phyloP scores from a whole-genome alignment of 495 filamentous ascomycete species.

The Mytilinidion resinicola region DNA sequence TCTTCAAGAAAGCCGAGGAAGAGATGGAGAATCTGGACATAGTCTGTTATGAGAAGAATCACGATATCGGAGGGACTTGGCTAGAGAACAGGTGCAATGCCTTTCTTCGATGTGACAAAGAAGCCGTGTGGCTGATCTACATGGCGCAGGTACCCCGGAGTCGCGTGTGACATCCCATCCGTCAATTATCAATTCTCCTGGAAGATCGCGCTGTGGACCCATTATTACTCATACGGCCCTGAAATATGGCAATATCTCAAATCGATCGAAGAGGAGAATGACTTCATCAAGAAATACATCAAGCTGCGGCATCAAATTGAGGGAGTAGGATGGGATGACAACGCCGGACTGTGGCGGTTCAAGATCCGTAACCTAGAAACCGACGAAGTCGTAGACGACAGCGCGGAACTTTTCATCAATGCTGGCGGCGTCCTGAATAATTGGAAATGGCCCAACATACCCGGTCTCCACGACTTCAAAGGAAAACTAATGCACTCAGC shows the following conservation, averaged over 20 bases:
- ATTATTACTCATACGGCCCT: constrained; percentile 38
- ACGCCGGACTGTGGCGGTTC: constrained; percentile 32
- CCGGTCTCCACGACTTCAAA: constrained; percentile 32
- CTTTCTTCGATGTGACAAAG: background rate
- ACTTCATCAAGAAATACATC: constrained; percentile 37
- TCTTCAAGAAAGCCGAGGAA: constrained; percentile 39
- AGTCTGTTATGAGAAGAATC: constrained; percentile 43
- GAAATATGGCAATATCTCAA: constrained; percentile 42
- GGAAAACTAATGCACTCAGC: constrained; percentile 40
- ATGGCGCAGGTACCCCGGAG: constrained; percentile 23
- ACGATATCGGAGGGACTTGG: constrained; percentile 42
- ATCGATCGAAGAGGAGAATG: constrained; percentile 38
- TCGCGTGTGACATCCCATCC: constrained; percentile 37
- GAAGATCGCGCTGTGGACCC: constrained; percentile 41
- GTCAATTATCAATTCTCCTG: constrained; percentile 39
- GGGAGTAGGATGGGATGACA: constrained; percentile 31
- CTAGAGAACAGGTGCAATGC: constrained; percentile 32
- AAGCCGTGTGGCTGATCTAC: too few relatives aligned
- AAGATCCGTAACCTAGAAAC: constrained; percentile 30
- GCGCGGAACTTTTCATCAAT: constrained; percentile 38
- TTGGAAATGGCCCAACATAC: constrained; percentile 36
- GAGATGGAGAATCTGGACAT: constrained; percentile 36
- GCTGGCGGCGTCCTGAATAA: constrained; percentile 38
- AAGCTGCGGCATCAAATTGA: constrained; percentile 34
- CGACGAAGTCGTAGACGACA: constrained; percentile 31